These are phyloP conservation scores for Mycena sp. DNA, from an alignment of 1,284 basidiomycete genomes.

Conservation along the genomic window DNA sequence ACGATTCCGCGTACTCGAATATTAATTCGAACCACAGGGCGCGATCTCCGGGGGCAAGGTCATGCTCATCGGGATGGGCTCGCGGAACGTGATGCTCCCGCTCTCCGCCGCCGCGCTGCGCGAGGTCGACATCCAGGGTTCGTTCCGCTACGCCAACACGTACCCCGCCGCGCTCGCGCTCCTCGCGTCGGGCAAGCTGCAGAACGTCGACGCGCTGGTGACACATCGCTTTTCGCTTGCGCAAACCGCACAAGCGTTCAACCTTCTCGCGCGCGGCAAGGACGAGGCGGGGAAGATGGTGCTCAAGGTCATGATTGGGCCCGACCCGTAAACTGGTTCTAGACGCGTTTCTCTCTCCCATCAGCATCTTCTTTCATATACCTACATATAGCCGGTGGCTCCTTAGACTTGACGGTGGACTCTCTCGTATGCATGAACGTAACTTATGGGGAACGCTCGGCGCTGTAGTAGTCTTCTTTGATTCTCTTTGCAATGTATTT, in stretches of 20 bases:
- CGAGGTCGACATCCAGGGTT: slow-evolving; percentile 94
- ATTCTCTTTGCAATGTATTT: slow-evolving; percentile 29
- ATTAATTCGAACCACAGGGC: slow-evolving; percentile 57
- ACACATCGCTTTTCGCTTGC: slow-evolving; percentile 83
- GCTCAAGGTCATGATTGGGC: slow-evolving; percentile 85
- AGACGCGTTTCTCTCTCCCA: slow-evolving; percentile 7
- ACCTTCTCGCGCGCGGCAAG: slow-evolving; percentile 79
- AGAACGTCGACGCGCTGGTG: slow-evolving; percentile 79
- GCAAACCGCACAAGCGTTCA: slow-evolving; percentile 80
- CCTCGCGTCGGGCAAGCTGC: slow-evolving; percentile 74
- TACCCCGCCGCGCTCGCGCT: slow-evolving; percentile 87
- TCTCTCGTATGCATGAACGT: slow-evolving; percentile 17
- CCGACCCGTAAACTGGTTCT: slow-evolving; percentile 22
- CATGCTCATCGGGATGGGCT: slow-evolving; percentile 96
- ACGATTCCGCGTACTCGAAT: slow-evolving; percentile 19
- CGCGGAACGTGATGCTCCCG: slow-evolving; percentile 85
- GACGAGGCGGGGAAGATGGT: slow-evolving; percentile 86
- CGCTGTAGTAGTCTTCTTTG: neutral
- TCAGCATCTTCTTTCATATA: slow-evolving; percentile 17
- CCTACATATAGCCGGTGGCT: neutral
- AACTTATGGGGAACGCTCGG: slow-evolving; percentile 16
- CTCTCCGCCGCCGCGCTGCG: slow-evolving; percentile 85
- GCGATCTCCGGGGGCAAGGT: slow-evolving; percentile 89
- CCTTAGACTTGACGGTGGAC: slow-evolving; percentile 22
- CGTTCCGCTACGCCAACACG: slow-evolving; percentile 91